Conservation (phyloP, 768 basidiomycete genomes). For the Podaxis sp. region DNA sequence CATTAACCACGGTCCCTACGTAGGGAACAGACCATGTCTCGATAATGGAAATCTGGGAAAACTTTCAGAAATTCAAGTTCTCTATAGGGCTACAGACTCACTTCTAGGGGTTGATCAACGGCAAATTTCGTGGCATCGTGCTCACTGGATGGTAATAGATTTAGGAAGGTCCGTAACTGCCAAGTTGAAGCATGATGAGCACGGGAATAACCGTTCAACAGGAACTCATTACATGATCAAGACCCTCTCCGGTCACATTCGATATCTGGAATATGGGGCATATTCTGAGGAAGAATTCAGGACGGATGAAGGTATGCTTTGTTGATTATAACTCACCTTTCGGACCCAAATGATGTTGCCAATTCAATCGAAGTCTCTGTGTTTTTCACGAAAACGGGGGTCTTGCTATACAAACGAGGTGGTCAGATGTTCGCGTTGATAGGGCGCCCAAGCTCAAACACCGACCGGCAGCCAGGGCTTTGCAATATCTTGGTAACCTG, state of each 20-base stretch:
- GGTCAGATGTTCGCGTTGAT: not conserved
- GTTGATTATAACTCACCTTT: slow-evolving; percentile 45
- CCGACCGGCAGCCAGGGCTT: slow-evolving; percentile 87
- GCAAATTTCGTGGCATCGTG: slow-evolving; percentile 79
- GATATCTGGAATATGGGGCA: slow-evolving; percentile 92
- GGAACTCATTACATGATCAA: slow-evolving; percentile 57
- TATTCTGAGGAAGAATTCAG: slow-evolving; percentile 44
- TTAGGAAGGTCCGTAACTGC: slow-evolving; percentile 85
- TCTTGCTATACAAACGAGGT: slow-evolving; percentile 48
- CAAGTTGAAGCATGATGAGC: slow-evolving; percentile 3
- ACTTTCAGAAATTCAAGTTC: not conserved
- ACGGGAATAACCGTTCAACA: not conserved
- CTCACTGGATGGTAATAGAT: slow-evolving; percentile 87
- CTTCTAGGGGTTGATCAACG: slow-evolving; percentile 77
- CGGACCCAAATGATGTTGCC: slow-evolving; percentile 68
- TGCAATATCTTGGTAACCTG: slow-evolving; percentile 91
- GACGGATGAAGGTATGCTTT: slow-evolving; percentile 3
- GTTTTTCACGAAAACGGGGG: slow-evolving; percentile 82
- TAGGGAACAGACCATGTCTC: slow-evolving; percentile 89
- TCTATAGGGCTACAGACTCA: slow-evolving; percentile 22
- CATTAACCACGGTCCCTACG: slow-evolving; percentile 82
- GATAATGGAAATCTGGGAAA: slow-evolving; percentile 70
- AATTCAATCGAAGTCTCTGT: slow-evolving; percentile 79
- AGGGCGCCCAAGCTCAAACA: slow-evolving; percentile 17
- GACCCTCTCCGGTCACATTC: slow-evolving; percentile 92